Evolutionary conservation across 345 rosid genomes (phyloP), one percentile per base, ranked within the genome.

Genomic region (Aquilaria sinensis): DNA sequence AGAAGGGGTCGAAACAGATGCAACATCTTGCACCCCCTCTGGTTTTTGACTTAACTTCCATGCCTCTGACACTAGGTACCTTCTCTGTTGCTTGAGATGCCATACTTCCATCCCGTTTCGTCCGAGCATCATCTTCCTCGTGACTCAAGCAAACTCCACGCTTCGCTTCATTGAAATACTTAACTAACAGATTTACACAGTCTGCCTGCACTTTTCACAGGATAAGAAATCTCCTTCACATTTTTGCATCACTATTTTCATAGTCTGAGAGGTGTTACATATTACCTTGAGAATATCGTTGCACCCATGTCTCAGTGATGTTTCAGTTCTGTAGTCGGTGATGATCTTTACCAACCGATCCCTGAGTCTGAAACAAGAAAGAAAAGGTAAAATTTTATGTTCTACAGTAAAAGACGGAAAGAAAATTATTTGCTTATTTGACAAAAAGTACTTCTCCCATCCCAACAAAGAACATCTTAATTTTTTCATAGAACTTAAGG

Each of bases 261-360:
- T 52, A 34, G 46, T 12, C 47, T 15, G 34, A 15, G 11, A 46
- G 62, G 69, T 33, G 60, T 51, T 2, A 23, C 23, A 3, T 37
- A 48, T 13, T 75, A 94, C 97, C 99, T 91, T 94, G 57, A 94
- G 91, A 66, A 91, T 94, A 70, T 88, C 96, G 63, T 94, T 94
- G 78, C 99, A 94, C 47, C 97, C 99, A 56, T 87, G 96, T 74
- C 99, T 81, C 61, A 91, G 91, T 68, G 99, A 94, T 63, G 99
- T 94, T 77, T 94, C 99, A 1, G 99, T 91, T 81, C 97, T 82
- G 82, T 86, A 94, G 75, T 94, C 99, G 6, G 99, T 94, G 47
- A 94, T 76, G 65, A 94, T 91, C 73, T 94, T 94, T 47, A 94
- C 96, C 43, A 94, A 76, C 64, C 96, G 85, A 68, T 94, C 97